These are phyloP conservation scores for Suillus placidus DNA, from an alignment of 768 basidiomycete genomes.

Conservation along the genomic window DNA sequence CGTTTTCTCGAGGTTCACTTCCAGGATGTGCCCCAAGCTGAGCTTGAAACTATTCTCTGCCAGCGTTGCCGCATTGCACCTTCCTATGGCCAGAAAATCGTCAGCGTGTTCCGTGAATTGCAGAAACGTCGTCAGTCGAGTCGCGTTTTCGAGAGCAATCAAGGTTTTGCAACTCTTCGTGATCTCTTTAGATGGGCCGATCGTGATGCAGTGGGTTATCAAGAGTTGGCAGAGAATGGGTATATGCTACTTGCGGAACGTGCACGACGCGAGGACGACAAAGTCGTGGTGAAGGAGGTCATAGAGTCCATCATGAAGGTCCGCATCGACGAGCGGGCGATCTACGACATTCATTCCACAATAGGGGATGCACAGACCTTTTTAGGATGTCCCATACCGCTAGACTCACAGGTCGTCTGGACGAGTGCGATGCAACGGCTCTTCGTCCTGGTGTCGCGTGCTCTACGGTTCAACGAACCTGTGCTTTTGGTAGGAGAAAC, in stretches of 20 bases:
- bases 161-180: conserved; percentile 94
- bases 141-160: conserved; percentile 96
- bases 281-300: conserved; percentile 85
- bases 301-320: conserved; percentile 91
- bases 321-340: conserved; percentile 64
- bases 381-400: conserved; percentile 57
- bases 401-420: conserved; percentile 72
- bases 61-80: conserved; percentile 92
- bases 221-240: conserved; percentile 93
- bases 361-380: conserved; percentile 44
- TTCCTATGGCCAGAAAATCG: conserved; percentile 89
- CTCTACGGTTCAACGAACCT: conserved; percentile 89
- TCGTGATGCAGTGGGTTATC: conserved; percentile 84
- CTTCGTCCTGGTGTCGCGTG: conserved; percentile 82
- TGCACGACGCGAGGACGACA: conserved; percentile 83
- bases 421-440: conserved; percentile 91
- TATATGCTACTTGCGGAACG: conserved; percentile 98
- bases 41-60: conserved; percentile 92
- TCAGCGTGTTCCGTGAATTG: conserved; percentile 88
- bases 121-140: conserved; percentile 89
- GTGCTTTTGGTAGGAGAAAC: conserved; percentile 96
- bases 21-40: conserved; percentile 92
- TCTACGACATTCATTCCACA: conserved; percentile 64
- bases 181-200: conserved; percentile 98
- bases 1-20: conserved; percentile 98